A percentile compares a stretch with the other conserved stretches of the same genome.
Evolutionary conservation across 306 rosid species (phyloP).

Genomic region (Citrullus amarus): DNA sequence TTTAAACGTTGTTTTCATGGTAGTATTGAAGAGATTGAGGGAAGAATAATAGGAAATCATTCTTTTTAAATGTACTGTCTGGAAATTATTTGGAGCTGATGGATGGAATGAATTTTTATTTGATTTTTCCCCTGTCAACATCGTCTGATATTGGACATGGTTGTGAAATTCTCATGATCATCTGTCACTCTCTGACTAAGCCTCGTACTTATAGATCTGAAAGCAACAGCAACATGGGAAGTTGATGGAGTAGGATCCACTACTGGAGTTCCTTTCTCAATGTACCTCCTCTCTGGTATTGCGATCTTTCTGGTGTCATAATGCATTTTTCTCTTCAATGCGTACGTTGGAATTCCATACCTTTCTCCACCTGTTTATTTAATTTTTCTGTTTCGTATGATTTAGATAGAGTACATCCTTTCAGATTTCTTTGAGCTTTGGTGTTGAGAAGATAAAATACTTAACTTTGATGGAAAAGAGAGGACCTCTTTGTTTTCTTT

Average conservation of each 20-base stretch:
- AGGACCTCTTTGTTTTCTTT: not conserved
- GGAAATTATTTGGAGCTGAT: not conserved
- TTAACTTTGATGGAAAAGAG: not conserved
- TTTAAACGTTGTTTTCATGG: not conserved
- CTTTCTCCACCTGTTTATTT: not conserved
- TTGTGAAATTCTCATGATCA: not conserved
- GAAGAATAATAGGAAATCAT: not conserved
- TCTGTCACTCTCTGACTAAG: constrained; percentile 8
- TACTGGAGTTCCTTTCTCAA: constrained; percentile 61
- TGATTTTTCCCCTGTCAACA: not conserved
- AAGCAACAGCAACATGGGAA: constrained; percentile 89
- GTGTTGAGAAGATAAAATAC: not conserved
- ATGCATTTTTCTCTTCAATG: not conserved
- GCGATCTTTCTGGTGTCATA: constrained; percentile 8
- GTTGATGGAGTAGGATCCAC: constrained; percentile 64
- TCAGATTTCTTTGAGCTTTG: not conserved
- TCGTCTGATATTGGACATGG: not conserved
- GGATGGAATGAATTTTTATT: not conserved
- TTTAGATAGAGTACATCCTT: not conserved
- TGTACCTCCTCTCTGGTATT: constrained; percentile 91
- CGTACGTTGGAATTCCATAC: not conserved
- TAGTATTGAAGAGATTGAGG: not conserved
- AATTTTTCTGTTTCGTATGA: not conserved
- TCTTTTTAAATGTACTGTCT: not conserved
- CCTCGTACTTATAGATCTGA: constrained; percentile 45